Conservation (phyloP, 1,284 basidiomycete genomes). For the Cryptococcus sp. region DNA sequence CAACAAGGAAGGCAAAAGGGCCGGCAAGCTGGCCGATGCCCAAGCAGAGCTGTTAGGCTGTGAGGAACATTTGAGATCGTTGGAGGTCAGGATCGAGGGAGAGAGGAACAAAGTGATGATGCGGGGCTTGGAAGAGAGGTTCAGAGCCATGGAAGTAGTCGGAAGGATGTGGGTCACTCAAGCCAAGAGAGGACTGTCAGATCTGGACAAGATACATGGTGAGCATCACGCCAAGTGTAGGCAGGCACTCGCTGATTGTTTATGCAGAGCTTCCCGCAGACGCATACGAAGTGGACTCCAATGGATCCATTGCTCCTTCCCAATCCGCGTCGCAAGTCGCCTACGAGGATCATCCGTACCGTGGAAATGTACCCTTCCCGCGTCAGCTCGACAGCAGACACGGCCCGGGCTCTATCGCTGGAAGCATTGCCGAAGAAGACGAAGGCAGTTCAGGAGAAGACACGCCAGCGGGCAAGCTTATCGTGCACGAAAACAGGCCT, state of each 20-base stretch:
- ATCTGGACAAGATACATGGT: conserved; percentile 46
- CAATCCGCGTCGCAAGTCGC: conserved; percentile 53
- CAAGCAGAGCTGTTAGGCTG: conserved; percentile 53
- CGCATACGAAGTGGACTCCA: conserved; percentile 52
- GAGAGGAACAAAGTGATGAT: conserved; percentile 54
- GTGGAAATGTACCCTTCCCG: conserved; percentile 22
- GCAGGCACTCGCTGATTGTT: background rate
- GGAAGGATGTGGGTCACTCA: conserved; percentile 53
- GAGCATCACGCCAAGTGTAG: conserved; percentile 8
- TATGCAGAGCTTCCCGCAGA: conserved; percentile 34
- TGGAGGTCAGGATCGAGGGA: conserved; percentile 50
- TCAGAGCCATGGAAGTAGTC: conserved; percentile 52
- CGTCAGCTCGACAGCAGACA: conserved; percentile 8
- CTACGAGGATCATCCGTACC: conserved; percentile 35
- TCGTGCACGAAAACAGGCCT: conserved; percentile 49
- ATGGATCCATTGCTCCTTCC: conserved; percentile 53
- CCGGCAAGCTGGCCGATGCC: conserved; percentile 49
- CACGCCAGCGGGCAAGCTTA: conserved; percentile 29
- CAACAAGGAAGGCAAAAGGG: conserved; percentile 45
- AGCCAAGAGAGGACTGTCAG: conserved; percentile 47
- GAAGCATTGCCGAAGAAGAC: conserved; percentile 51
- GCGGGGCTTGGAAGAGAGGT: conserved; percentile 50
- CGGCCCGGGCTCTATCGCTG: conserved; percentile 42
- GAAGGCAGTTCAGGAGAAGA: conserved; percentile 49
- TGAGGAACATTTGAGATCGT: conserved; percentile 49